Base-by-base conservation (phyloP, 1,139 yeast genomes). In the Saccharomycopsis hybrid region DNA sequence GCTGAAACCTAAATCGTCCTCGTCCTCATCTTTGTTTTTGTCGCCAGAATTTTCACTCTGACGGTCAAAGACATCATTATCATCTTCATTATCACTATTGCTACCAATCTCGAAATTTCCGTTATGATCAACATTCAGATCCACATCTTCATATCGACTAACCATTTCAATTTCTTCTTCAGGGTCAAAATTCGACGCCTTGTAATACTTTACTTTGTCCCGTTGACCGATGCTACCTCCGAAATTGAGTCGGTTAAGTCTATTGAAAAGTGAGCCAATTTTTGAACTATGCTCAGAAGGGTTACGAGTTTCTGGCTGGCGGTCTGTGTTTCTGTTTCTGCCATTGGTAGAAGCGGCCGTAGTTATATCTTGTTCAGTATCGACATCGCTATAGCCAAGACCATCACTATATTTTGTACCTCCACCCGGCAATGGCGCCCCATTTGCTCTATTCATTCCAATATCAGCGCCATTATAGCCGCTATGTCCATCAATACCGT, bases 111-210 rank as follows among this genome's bases (percentile, higher is more conserved):
- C 18, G 24, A 36, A 36, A 5, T 36, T 11, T n/a, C 18, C 24
- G 18, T 18, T 18, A 18, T 18, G 18, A 18, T 18, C 18, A 18
- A 18, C 18, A 18, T 18, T 18, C 18, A 18, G 18, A 18, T 18
- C 18, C 18, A 18, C 18, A 18, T 18, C 18, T 18, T 18, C 18
- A 18, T 18, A 18, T 18, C 18, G 18, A 24, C 37, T 43, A n/a
- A 42, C 50, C 47, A 49, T 36, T 41, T 49, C 53, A n/a, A 51
- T 46, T 32, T 51, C 52, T 32, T 51, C 54, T 36, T 51, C 54
- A 11, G 43, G 9, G 27, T 51, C 54, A 35, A 43, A 49, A 30
- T 49, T 47, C 9, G 42, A 39, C 11, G 52, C 28, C 38, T 40
- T 44, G 40, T 41, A 50, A 28, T 49, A 46, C 27, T 46, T 43